Evolutionary conservation across 129 eudicot species (phyloP).

Genomic region (Deinandra increscens): DNA sequence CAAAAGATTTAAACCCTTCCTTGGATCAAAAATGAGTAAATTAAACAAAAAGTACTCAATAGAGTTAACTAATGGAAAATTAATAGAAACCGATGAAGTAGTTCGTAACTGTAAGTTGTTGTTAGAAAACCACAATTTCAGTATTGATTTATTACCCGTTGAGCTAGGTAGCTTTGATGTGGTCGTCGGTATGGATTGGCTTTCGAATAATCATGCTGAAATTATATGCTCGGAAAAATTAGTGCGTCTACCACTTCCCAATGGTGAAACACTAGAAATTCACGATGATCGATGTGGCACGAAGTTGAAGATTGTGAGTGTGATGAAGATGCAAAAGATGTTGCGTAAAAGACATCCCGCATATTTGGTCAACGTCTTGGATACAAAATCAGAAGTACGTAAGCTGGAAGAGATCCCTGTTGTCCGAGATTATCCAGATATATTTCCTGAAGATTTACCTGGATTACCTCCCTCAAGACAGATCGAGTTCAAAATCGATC

Average conservation of each 20-base stretch:
- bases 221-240: too few relatives aligned
- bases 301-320: too few relatives aligned
- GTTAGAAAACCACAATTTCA: not conserved
- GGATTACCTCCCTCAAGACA: not conserved
- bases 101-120: not conserved
- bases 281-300: not conserved
- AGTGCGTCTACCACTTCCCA: not conserved
- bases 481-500: not conserved
- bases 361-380: not conserved
- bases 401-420: not conserved
- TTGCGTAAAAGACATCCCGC: not conserved
- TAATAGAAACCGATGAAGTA: not conserved
- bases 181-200: not conserved
- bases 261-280: not conserved
- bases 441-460: not conserved
- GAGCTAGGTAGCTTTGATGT: not conserved
- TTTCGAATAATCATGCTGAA: not conserved
- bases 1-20: not conserved
- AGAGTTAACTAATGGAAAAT: not conserved
- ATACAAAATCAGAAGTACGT: not conserved
- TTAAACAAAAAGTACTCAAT: too few relatives aligned
- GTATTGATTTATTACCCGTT: not conserved
- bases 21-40: not conserved
- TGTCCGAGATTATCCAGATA: not conserved
- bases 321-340: not conserved